Percentiles rank a stretch among this genome's conserved stretches.
phyloP scores from a whole-genome alignment of 495 filamentous ascomycete species.

The Xylaria sp. region DNA sequence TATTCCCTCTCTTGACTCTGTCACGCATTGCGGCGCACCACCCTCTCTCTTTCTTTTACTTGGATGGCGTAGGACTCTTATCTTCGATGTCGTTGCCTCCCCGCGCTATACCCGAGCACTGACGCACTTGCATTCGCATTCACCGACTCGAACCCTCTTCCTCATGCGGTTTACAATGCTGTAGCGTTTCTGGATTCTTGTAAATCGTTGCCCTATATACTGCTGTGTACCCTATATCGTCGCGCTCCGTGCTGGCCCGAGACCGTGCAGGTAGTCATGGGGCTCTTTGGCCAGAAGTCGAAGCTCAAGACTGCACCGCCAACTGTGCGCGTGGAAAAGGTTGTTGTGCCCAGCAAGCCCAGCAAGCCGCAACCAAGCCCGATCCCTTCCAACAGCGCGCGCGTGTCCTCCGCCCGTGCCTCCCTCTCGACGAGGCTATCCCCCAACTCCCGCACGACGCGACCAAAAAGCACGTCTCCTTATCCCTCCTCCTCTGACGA shows the following conservation, averaged over 20 bases:
- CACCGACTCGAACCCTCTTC: neutral
- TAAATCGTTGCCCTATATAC: slow-evolving; percentile 8
- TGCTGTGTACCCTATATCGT: neutral
- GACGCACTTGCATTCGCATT: no score
- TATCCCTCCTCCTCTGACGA: slow-evolving; percentile 47
- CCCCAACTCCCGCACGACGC: slow-evolving; percentile 35
- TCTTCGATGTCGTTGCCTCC: neutral
- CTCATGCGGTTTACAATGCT: neutral
- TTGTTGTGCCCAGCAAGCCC: slow-evolving; percentile 36
- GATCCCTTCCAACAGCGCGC: slow-evolving; percentile 23
- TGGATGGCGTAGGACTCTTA: neutral
- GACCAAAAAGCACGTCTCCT: slow-evolving; percentile 44
- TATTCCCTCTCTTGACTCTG: neutral
- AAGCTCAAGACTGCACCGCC: slow-evolving; percentile 42
- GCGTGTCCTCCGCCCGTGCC: slow-evolving; percentile 30
- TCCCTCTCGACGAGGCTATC: slow-evolving; percentile 36
- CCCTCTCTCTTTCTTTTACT: slow-evolving; percentile 22
- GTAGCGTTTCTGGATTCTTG: neutral
- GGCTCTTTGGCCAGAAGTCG: slow-evolving; percentile 42
- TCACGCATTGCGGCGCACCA: slow-evolving; percentile 14
- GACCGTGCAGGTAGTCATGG: slow-evolving; percentile 31
- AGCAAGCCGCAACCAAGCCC: slow-evolving; percentile 33
- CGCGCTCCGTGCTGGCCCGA: slow-evolving; percentile 17
- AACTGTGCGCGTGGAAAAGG: slow-evolving; percentile 46
- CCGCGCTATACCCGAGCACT: slow-evolving; percentile 10